Evolutionary conservation across 2,329 filamentous ascomycete genomes (phyloP), one percentile per base, ranked within the genome.

Genomic region (Passalora sequoiae): DNA sequence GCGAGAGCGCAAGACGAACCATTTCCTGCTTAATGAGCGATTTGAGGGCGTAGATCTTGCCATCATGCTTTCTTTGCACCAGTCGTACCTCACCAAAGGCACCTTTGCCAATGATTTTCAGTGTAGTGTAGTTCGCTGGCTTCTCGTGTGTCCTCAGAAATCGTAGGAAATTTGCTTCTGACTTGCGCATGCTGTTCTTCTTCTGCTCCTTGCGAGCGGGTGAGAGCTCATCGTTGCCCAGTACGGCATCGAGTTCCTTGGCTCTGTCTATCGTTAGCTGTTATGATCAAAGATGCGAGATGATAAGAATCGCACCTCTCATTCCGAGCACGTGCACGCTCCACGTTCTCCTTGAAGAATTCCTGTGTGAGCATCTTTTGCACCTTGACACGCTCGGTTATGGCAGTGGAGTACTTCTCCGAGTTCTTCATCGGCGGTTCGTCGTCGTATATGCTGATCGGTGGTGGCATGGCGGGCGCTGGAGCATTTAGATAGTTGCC

Each of bases 21-120:
- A 98, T 98, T 69, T 98, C 92, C 37, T 88, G 89, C 75, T 98
- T 98, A 68, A 98, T 88, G 56, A 98, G 75, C 33, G 91, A 97
- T 74, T 98, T 98, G 75, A 98, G 84, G 48, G 92, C 92, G 60
- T 97, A 98, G 53, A 98, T 89, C 69, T 95, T 95, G 68, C 87
- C 88, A 61, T 97, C 92, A 40, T 86, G 82, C 76, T 89, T 95
- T 71, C 94, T 87, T 71, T 95, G 89, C 46, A 98, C 92, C 50
- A 98, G 77, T 71, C 95, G 94, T 60, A 98, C 92, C 69, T 98
- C 92, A 65, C 92, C 92, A 62, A 98, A 98, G 10, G 92, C 92
- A 68, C 92, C 92, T 75, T 98, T 98, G 62, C 92, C 92, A 58
- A 98, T 98, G 57, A 97, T 91, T 75, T 97, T 97, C 68, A 97